phyloP scores from a whole-genome alignment of 2,329 filamentous ascomycete species.

The Cyanodermella asteris region DNA sequence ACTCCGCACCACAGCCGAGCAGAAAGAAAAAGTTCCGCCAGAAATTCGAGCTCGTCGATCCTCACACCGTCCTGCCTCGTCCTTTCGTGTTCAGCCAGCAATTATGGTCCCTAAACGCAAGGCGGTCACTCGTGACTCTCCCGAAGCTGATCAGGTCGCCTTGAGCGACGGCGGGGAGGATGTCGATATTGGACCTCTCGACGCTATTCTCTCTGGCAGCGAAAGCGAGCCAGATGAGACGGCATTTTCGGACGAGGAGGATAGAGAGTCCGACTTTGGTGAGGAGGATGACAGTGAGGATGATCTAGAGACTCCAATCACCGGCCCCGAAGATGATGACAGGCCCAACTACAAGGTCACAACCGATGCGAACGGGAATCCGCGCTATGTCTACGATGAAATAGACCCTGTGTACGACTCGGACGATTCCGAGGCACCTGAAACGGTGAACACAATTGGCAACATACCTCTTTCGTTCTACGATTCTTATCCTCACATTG shows the following conservation, averaged over 20 bases:
- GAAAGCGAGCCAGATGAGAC: slow-evolving; percentile 2
- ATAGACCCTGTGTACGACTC: slow-evolving; percentile 91
- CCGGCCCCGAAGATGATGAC: background rate
- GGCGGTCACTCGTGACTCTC: slow-evolving; percentile 6
- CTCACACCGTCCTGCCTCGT: too few relatives aligned
- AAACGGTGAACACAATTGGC: slow-evolving; percentile 73
- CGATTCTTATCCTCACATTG: slow-evolving; percentile 93
- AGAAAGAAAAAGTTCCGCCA: too few relatives aligned
- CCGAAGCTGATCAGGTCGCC: slow-evolving; percentile 6
- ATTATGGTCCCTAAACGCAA: too few relatives aligned
- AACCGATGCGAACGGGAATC: slow-evolving; percentile 73
- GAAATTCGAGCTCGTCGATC: too few relatives aligned
- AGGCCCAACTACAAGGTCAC: slow-evolving; percentile 38
- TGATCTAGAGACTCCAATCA: background rate
- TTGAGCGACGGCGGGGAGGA: slow-evolving; percentile 7
- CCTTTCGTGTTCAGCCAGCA: too few relatives aligned
- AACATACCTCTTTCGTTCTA: slow-evolving; percentile 89
- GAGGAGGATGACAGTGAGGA: slow-evolving; percentile 3
- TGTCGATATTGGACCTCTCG: slow-evolving; percentile 4
- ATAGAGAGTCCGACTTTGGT: background rate
- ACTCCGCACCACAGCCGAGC: too few relatives aligned
- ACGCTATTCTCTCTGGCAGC: slow-evolving; percentile 5
- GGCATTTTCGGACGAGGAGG: slow-evolving; percentile 1
- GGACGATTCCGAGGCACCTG: slow-evolving; percentile 71
- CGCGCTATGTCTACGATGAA: slow-evolving; percentile 79